Evolutionary conservation across 2,329 filamentous ascomycete genomes (phyloP).

Genomic region (Epicoccum sorghinum): DNA sequence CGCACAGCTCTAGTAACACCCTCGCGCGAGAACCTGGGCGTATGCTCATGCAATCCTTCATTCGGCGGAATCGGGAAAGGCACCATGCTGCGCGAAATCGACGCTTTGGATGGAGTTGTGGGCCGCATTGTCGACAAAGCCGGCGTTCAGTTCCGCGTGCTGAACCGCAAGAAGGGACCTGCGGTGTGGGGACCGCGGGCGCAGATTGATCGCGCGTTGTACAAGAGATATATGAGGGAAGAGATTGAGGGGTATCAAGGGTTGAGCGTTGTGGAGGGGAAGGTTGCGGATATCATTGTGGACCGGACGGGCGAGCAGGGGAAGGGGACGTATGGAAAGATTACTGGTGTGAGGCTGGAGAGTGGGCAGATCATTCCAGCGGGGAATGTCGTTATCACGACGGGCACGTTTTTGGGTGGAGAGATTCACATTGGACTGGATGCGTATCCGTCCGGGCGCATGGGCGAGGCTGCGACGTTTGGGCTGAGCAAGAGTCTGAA

Average conservation of each 20-base stretch:
- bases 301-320: conserved; percentile 60
- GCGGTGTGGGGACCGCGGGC: conserved; percentile 97
- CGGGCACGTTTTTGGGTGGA: conserved; percentile 91
- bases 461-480: conserved; percentile 92
- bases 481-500: conserved; percentile 88
- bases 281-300: conserved; percentile 88
- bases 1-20: conserved; percentile 90
- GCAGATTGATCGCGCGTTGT: conserved; percentile 90
- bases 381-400: conserved; percentile 87
- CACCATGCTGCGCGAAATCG: conserved; percentile 92
- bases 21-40: conserved; percentile 84
- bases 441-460: conserved; percentile 82
- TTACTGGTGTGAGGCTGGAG: conserved; percentile 84
- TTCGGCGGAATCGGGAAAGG: conserved; percentile 99
- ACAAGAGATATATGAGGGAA: conserved; percentile 87
- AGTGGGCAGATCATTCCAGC: conserved; percentile 84
- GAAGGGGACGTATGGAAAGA: conserved; percentile 67
- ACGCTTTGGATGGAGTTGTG: conserved; percentile 89
- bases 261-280: conserved; percentile 80
- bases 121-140: conserved; percentile 91
- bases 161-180: conserved; percentile 89
- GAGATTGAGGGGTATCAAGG: conserved; percentile 82
- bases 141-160: conserved; percentile 87
- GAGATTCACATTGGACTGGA: conserved; percentile 96
- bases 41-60: conserved; percentile 95